These are phyloP conservation scores for Quercus wislizeni DNA, from an alignment of 306 rosid genomes.

Conservation along the genomic window DNA sequence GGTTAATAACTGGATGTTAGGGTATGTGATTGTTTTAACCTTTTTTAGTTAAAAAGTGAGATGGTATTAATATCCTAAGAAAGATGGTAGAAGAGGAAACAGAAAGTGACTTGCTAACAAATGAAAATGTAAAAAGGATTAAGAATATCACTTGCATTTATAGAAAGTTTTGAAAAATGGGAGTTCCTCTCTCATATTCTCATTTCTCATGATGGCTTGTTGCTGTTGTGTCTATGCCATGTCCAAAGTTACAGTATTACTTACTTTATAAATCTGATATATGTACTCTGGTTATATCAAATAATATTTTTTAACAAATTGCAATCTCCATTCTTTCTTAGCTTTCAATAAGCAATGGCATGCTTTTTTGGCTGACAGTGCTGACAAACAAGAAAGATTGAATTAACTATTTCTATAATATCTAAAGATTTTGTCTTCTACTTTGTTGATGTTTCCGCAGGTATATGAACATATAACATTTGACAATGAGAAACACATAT, in stretches of 20 bases:
- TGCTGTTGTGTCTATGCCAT: neutral
- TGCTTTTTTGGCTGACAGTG: conserved; percentile 7
- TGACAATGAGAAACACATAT: conserved; percentile 54
- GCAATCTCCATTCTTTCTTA: neutral
- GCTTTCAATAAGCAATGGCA: conserved; percentile 5
- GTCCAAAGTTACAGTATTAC: neutral
- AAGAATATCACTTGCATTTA: neutral
- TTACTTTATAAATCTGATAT: neutral
- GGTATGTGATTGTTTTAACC: neutral
- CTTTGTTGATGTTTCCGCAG: conserved; percentile 36
- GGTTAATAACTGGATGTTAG: neutral
- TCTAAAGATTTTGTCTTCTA: neutral
- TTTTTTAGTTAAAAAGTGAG: neutral
- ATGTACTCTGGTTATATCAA: neutral
- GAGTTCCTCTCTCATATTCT: neutral
- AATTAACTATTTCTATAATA: conserved; percentile 1
- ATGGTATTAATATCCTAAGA: neutral
- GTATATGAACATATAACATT: conserved; percentile 74
- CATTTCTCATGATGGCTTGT: conserved; percentile 2
- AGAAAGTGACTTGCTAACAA: neutral
- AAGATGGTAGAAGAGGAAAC: neutral
- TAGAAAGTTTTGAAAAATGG: neutral
- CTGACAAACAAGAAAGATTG: neutral
- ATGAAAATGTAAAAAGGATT: neutral
- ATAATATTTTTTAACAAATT: neutral